Base-by-base conservation (phyloP, 257 asterid genomes). In the Ocimum tenuiflorum region DNA sequence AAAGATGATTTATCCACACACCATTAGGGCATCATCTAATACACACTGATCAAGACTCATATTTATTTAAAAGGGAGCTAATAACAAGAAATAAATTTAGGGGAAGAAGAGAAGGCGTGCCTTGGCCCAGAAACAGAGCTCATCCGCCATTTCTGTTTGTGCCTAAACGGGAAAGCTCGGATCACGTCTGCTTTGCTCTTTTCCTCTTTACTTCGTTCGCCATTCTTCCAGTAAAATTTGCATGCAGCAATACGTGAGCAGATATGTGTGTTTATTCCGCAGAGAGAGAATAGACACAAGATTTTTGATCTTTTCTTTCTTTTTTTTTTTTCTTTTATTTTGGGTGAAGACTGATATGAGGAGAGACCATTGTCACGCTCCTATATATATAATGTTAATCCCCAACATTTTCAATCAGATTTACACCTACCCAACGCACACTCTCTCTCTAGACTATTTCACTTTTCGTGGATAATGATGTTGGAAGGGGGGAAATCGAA, bases 121-220 rank as follows among this genome's bases (percentile, higher is more conserved):
- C 97, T 91, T 86, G 47, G 76, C 50, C 78, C 80, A 79, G 72
- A 76, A 72, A 71, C 82, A 81, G 78, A 78, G 78, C 80, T 85
- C 77, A 70, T 83, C 96, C 43, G 89, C 87, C 97, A 91, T 91
- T 53, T 15, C 42, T 20, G 71, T 43, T 67, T 52, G n/a, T n/a
- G 65, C 71, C 66, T 75, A 58, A 82, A 77, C 54, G 33, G 18
- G 77, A 19, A 63, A 75, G 73, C 79, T 72, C 73, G 70, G 78
- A 78, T 86, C 79, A 79, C 75, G 75, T 39, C 55, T 60, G 65
- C 56, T 73, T 65, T 42, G 66, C 79, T 76, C 85, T 81, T 82
- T 70, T 75, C 85, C 56, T 24, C 78, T 77, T 67, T 65, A 43
- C 76, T 80, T 53, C 76, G 51, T 46, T 71, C 90, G 75, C 84